These are phyloP conservation scores for Pyrenochaeta sp. DNA, from an alignment of 2,329 filamentous ascomycete genomes.

Conservation along the genomic window DNA sequence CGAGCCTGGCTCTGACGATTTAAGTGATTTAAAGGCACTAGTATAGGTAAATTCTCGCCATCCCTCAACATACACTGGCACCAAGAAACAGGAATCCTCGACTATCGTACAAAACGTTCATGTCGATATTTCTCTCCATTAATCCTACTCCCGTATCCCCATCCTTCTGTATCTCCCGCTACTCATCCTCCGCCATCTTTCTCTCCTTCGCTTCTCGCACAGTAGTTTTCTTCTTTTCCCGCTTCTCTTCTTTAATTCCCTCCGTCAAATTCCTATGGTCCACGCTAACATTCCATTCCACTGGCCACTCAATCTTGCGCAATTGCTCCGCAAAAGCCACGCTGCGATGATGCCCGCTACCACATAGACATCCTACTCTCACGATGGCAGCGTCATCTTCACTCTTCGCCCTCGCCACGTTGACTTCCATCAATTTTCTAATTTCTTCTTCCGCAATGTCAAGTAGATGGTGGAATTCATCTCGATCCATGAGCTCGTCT, in stretches of 20 bases:
- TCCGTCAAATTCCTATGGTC: constrained; percentile 11
- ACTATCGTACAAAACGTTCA: not conserved
- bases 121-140: not conserved
- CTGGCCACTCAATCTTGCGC: constrained; percentile 11
- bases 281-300: constrained; percentile 10
- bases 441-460: constrained; percentile 8
- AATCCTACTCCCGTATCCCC: not conserved
- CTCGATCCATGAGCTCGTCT: constrained; percentile 14
- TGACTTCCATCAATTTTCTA: constrained; percentile 8
- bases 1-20: not conserved
- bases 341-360: constrained; percentile 16
- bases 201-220: not conserved
- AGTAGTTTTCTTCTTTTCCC: not conserved
- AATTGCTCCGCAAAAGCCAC: constrained; percentile 17
- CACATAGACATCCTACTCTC: constrained; percentile 12
- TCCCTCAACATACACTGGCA: no score
- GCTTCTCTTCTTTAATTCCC: not conserved
- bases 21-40: no score
- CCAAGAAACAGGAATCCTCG: no score
- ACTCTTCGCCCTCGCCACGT: constrained; percentile 7
- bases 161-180: not conserved
- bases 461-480: constrained; percentile 6
- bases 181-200: not conserved
- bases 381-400: not conserved
- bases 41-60: no score